phyloP scores from a whole-genome alignment of 768 basidiomycete genomes.

The Phanerochaete carnosa region DNA sequence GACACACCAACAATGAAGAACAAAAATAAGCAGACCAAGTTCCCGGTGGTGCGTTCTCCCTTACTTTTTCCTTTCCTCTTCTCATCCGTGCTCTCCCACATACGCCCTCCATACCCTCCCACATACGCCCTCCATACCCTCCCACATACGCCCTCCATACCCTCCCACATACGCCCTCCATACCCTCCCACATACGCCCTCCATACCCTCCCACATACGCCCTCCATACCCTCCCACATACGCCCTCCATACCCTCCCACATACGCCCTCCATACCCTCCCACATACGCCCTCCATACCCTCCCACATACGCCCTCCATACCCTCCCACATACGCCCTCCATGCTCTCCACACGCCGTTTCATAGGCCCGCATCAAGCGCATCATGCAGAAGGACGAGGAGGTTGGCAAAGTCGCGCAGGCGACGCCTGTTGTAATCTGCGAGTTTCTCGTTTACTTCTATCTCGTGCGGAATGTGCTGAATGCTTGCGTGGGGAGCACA shows the following conservation, averaged over 20 bases:
- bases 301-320: too few relatives aligned
- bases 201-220: background rate
- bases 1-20: slow-evolving; percentile 64
- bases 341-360: too few relatives aligned
- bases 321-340: too few relatives aligned
- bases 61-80: background rate
- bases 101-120: background rate
- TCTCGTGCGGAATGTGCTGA: background rate
- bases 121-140: background rate
- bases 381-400: slow-evolving; percentile 99
- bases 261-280: background rate
- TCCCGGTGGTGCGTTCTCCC: slow-evolving; percentile 70
- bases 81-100: background rate
- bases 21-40: slow-evolving; percentile 88
- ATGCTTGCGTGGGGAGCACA: slow-evolving; percentile 29
- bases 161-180: too few relatives aligned
- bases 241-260: background rate
- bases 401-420: slow-evolving; percentile 96
- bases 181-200: too few relatives aligned
- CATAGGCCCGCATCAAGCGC: slow-evolving; percentile 94
- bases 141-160: background rate
- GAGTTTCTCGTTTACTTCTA: slow-evolving; percentile 27
- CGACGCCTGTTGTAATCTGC: slow-evolving; percentile 97
- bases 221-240: too few relatives aligned
- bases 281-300: background rate